These are phyloP conservation scores for Purshia tridentata DNA, from an alignment of 306 rosid genomes.

Conservation along the genomic window DNA sequence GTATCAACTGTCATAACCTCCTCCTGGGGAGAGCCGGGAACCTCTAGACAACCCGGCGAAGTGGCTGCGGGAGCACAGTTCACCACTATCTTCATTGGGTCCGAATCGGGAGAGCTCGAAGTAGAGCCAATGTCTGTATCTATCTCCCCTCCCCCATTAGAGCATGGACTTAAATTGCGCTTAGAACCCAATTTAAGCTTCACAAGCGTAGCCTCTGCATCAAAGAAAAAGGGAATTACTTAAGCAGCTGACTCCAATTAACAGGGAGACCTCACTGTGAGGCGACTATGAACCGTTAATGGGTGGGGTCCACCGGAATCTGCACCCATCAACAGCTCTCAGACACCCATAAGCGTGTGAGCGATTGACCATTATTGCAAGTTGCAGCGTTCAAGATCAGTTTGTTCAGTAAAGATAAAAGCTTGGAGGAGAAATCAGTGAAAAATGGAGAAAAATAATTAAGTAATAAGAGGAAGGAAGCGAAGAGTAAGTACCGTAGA, in stretches of 20 bases:
- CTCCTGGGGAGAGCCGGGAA: conserved; percentile 12
- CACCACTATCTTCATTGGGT: conserved; percentile 33
- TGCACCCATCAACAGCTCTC: too few relatives aligned
- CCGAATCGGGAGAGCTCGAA: conserved; percentile 31
- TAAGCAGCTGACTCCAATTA: background rate
- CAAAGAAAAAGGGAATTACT: conserved; percentile 1
- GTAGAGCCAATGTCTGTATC: conserved; percentile 29
- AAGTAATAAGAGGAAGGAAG: background rate
- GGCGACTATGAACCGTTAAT: too few relatives aligned
- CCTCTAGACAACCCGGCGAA: conserved; percentile 25
- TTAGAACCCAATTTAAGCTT: conserved; percentile 77
- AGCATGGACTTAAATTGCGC: conserved; percentile 32
- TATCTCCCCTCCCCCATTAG: conserved; percentile 20
- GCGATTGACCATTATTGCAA: too few relatives aligned
- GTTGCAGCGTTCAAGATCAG: background rate
- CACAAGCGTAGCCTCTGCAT: conserved; percentile 78
- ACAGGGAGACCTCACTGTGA: too few relatives aligned
- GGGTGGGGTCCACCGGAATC: too few relatives aligned
- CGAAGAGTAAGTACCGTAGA: conserved; percentile 53
- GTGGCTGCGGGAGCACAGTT: conserved; percentile 18
- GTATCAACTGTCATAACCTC: conserved; percentile 36
- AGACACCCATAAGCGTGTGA: too few relatives aligned
- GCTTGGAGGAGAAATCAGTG: background rate
- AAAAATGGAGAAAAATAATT: too few relatives aligned
- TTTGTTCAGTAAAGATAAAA: background rate